Evolutionary conservation across 1,284 basidiomycete genomes (phyloP), one percentile per base, ranked within the genome.

Genomic region (Neolentinus lepideus): DNA sequence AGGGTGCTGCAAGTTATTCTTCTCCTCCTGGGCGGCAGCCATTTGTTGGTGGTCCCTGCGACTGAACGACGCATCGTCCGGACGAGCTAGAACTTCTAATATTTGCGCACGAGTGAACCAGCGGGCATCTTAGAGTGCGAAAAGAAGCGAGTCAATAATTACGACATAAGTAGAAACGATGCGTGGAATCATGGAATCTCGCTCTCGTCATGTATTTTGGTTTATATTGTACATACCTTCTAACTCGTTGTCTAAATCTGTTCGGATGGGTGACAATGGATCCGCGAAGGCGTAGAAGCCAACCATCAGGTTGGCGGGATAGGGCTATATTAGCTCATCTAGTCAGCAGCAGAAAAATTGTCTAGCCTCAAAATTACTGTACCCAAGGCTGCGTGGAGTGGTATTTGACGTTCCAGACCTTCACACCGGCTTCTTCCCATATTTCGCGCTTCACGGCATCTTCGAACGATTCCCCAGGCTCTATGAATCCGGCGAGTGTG

Each of bases 181-280:
- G 22, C 51, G 14, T 29, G 31, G 51, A 22, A 31, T n/a, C 26
- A 6, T 16, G 38, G 29, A 31, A 31, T 31, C 6, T 12, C 29
- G 38, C 38, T 16, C 16, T 16, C 26, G 3, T 25, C 16, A 16
- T 6, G 19, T 43, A 43, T n/a, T 16, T 21, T 21, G 12, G 16
- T 3, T 43, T 6, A 25, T 55, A 22, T 57, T 22, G 22, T 31
- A 69, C 80, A 53, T 61, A 89, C 92, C 90, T 67, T 90, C 87
- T n/a, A 99, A 81, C 74, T 99, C 96, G 63, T 97, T 96, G 67
- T 98, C 96, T 14, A 99, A 79, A 70, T 98, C 95, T 11, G 82
- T 76, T 11, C 93, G 82, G 61, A 98, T 88, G 2, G 81, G 79
- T 61, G 90, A 77, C 10, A 79, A 75, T 1, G 86, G 76, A 67